Conservation (phyloP, 2,329 filamentous ascomycete genomes). For the Ceratocystis variospora region DNA sequence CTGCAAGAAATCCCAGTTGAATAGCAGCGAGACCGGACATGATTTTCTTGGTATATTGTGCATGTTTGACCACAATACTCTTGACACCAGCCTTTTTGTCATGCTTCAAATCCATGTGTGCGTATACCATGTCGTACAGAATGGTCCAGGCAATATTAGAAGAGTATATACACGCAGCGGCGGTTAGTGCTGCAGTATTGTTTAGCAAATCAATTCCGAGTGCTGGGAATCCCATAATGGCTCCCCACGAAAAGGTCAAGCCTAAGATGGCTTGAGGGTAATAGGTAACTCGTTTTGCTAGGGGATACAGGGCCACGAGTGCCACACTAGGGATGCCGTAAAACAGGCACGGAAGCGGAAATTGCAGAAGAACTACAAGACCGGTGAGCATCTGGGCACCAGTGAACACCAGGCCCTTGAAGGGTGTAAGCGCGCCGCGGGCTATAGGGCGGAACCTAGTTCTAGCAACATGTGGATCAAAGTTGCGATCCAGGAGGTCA, state of each 20-base stretch:
- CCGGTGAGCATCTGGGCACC: slow-evolving; percentile 61
- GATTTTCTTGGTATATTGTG: slow-evolving; percentile 61
- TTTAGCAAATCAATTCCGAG: slow-evolving; percentile 62
- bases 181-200: slow-evolving; percentile 46
- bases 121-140: slow-evolving; percentile 86
- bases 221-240: slow-evolving; percentile 76
- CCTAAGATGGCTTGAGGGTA: slow-evolving; percentile 78
- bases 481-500: slow-evolving; percentile 77
- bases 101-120: slow-evolving; percentile 81
- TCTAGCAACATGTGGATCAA: slow-evolving; percentile 65
- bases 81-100: slow-evolving; percentile 79
- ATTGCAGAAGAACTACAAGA: slow-evolving; percentile 60
- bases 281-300: slow-evolving; percentile 75
- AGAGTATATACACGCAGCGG: slow-evolving; percentile 56
- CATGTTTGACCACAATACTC: slow-evolving; percentile 70
- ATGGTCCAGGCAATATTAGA: slow-evolving; percentile 79
- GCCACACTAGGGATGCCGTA: slow-evolving; percentile 64
- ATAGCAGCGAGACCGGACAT: slow-evolving; percentile 53
- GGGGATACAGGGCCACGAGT: slow-evolving; percentile 61
- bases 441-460: slow-evolving; percentile 71
- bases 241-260: slow-evolving; percentile 77
- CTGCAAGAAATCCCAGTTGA: slow-evolving; percentile 56
- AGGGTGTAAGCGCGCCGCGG: slow-evolving; percentile 58
- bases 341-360: slow-evolving; percentile 58
- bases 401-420: slow-evolving; percentile 59